A percentile compares a stretch with the other conserved stretches of the same genome.
Evolutionary conservation across 1,284 basidiomycete genomes (phyloP).

Genomic region (Irpex sp.): DNA sequence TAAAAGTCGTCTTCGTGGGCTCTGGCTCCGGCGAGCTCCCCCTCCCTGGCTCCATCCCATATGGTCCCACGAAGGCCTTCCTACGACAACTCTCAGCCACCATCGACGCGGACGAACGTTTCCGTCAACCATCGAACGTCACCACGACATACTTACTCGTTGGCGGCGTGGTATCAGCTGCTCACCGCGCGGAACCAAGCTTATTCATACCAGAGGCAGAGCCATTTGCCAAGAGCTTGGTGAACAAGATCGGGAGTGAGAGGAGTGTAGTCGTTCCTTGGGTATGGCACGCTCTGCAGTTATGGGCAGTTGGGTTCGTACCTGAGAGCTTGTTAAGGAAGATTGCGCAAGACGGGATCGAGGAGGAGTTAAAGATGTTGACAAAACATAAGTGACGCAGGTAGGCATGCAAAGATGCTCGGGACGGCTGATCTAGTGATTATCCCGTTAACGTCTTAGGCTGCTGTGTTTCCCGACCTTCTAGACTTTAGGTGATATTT

Average conservation of each 20-base stretch:
- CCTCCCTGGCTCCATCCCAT: slow-evolving; percentile 2
- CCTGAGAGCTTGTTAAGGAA: slow-evolving; percentile 2
- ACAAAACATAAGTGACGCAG: no score
- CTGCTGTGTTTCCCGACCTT: no score
- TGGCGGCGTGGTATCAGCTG: not conserved
- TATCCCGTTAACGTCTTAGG: no score
- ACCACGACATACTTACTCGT: not conserved
- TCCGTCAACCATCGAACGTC: not conserved
- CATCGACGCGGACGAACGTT: slow-evolving; percentile 6
- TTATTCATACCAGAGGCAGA: slow-evolving; percentile 6
- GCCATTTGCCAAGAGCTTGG: slow-evolving; percentile 8
- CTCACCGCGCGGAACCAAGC: not conserved
- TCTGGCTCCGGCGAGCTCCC: not conserved
- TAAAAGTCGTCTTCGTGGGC: not conserved
- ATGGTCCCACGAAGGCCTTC: slow-evolving; percentile 9
- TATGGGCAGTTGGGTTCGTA: not conserved
- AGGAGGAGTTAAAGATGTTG: not conserved
- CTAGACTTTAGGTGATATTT: no score
- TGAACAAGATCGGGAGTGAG: slow-evolving; percentile 11
- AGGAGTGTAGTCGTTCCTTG: slow-evolving; percentile 8
- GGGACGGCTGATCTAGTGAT: no score
- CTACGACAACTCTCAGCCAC: slow-evolving; percentile 1
- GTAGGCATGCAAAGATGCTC: no score
- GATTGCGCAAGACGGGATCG: not conserved
- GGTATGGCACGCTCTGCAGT: slow-evolving; percentile 10